These are phyloP conservation scores for Podospora anserina DNA, from an alignment of 495 filamentous ascomycete species.

Conservation along the genomic window DNA sequence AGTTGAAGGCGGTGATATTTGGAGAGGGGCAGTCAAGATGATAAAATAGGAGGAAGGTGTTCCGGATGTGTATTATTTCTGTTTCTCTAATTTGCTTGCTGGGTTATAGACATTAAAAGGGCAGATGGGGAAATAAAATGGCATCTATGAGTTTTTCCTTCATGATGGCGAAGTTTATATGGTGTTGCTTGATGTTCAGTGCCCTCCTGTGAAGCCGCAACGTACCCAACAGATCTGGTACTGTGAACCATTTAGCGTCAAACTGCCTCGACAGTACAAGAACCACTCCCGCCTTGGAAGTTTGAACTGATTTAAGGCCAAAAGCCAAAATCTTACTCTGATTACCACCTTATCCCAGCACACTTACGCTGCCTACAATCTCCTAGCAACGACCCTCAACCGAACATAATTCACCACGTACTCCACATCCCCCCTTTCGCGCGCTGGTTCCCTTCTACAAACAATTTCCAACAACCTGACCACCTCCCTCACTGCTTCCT, in stretches of 20 bases:
- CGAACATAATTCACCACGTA: slow-evolving; percentile 69
- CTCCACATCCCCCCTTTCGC: slow-evolving; percentile 44
- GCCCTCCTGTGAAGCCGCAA: no score
- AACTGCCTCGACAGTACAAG: no score
- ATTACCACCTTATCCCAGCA: no score
- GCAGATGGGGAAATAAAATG: not conserved
- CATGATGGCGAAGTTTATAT: no score
- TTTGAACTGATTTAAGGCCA: no score
- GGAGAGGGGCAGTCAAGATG: slow-evolving; percentile 21
- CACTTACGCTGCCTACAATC: slow-evolving; percentile 28
- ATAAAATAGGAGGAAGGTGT: not conserved
- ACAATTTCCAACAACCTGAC: slow-evolving; percentile 55
- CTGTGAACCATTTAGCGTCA: no score
- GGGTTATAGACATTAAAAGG: not conserved
- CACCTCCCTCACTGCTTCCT: slow-evolving; percentile 54
- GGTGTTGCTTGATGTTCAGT: no score
- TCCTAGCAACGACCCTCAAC: slow-evolving; percentile 61
- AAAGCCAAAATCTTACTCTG: no score
- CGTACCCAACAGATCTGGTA: no score
- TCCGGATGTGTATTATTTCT: not conserved
- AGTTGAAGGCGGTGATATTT: slow-evolving; percentile 55
- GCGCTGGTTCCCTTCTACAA: slow-evolving; percentile 38
- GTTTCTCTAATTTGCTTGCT: not conserved
- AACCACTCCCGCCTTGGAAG: no score
- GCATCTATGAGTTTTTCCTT: not conserved